phyloP scores from a whole-genome alignment of 192 early-diverging fungal genomes.

The Coemansia sp. region DNA sequence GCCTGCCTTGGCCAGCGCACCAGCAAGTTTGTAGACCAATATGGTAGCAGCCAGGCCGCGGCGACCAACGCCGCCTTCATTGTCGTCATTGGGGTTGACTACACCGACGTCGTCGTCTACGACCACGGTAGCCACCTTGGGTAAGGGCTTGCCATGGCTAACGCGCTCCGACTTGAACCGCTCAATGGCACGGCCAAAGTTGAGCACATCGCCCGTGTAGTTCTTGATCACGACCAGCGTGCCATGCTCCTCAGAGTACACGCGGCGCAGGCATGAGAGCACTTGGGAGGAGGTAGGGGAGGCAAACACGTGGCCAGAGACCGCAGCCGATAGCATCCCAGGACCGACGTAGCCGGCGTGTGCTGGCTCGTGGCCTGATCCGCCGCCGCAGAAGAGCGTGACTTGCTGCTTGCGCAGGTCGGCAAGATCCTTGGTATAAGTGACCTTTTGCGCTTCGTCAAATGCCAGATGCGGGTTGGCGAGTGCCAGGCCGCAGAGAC shows the following conservation, averaged over 20 bases:
- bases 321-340: constrained; percentile 72
- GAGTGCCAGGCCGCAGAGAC: constrained; percentile 55
- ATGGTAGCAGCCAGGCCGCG: constrained; percentile 77
- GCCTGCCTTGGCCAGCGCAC: constrained; percentile 62
- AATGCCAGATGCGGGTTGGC: constrained; percentile 59
- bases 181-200: constrained; percentile 80
- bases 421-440: constrained; percentile 57
- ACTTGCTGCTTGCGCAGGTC: constrained; percentile 58
- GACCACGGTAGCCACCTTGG: constrained; percentile 66
- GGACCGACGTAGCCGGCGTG: constrained; percentile 75
- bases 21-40: constrained; percentile 79
- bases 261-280: constrained; percentile 63
- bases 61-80: constrained; percentile 65
- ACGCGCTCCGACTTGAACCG: constrained; percentile 71
- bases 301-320: constrained; percentile 83
- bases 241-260: constrained; percentile 60
- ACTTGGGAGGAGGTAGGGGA: constrained; percentile 78
- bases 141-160: constrained; percentile 34
- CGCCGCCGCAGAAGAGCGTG: constrained; percentile 77
- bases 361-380: constrained; percentile 81
- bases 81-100: constrained; percentile 54
- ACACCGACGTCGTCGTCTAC: constrained; percentile 86
- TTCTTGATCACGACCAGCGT: constrained; percentile 81
- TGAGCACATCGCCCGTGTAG: constrained; percentile 77
- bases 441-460: constrained; percentile 61